phyloP scores from a whole-genome alignment of 352 stramenopile genomes.

The Phytophthora crassamura region DNA sequence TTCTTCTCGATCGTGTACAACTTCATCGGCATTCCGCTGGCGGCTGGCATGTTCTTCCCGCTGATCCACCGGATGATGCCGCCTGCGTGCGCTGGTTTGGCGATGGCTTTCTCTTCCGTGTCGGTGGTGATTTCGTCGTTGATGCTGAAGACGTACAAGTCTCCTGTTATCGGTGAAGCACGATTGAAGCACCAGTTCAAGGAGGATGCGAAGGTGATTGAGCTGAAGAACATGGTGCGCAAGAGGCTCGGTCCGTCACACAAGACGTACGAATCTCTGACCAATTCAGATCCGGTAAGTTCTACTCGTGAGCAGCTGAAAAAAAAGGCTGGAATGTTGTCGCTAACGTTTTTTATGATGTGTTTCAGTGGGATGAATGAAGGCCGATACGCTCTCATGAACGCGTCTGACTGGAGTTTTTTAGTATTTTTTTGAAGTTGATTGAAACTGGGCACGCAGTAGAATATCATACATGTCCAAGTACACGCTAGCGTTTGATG shows the following conservation, averaged over 20 bases:
- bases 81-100: slow-evolving; percentile 82
- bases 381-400: background rate
- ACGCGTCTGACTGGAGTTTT: slow-evolving; percentile 7
- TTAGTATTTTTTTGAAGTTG: slow-evolving; percentile 20
- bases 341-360: slow-evolving; percentile 5
- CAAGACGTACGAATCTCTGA: slow-evolving; percentile 64
- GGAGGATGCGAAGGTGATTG: slow-evolving; percentile 75
- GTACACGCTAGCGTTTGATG: slow-evolving; percentile 9
- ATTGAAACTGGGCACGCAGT: slow-evolving; percentile 20
- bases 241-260: slow-evolving; percentile 61
- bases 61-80: slow-evolving; percentile 87
- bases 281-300: slow-evolving; percentile 61
- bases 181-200: slow-evolving; percentile 47
- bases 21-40: slow-evolving; percentile 81
- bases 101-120: slow-evolving; percentile 90
- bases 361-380: slow-evolving; percentile 34
- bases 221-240: slow-evolving; percentile 80
- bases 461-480: slow-evolving; percentile 22
- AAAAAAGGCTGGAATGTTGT: background rate
- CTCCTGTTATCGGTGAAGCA: slow-evolving; percentile 49
- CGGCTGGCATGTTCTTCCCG: slow-evolving; percentile 87
- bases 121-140: slow-evolving; percentile 88
- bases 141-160: slow-evolving; percentile 80
- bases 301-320: background rate
- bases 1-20: slow-evolving; percentile 92